Base-by-base conservation (phyloP, 78 protist species). In the Dictyostelium discoideum region DNA sequence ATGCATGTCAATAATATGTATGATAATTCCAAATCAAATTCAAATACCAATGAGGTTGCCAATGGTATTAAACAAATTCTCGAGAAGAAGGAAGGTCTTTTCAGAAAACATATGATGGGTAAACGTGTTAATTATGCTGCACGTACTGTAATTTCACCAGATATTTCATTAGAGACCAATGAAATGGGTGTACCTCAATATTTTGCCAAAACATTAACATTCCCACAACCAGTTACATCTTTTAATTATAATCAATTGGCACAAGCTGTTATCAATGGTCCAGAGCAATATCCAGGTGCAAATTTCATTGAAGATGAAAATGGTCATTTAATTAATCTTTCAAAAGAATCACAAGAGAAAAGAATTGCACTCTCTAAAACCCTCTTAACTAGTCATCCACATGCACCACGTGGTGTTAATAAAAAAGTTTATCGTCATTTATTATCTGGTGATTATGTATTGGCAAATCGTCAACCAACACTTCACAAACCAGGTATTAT, bases 81-180 rank as follows among this genome's bases (percentile, higher is more conserved):
- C 67, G 99, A 99, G 54, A 96, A 97, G 96, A 99, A 99, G 88
- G 98, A 98, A 73, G 99, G 99, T 97, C 87, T 99, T 79, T 99
- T 99, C 97, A 97, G 99, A 85, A 98, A 76, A 97, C 93, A 99
- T 97, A 99, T 99, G 99, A 99, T 99, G 99, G 99, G 99, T 83
- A 99, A 99, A 96, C 98, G 99, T 5, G 99, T 99, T 82, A 99
- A 99, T 98, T 99, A 87, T 26, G 98, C 99, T 3, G 99, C 99
- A 9, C 98, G 99, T 32, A 72, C 97, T 0, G 99, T 99, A 90
- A 99, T 99, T 74, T 98, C 99, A 3, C 99, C 99, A 10, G 99
- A 99, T 85, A 98, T 97, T 10, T 76, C 93, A 48, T 67, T 99
- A 48, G 97, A 81, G 24, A 92, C 99, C 48, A 86, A 85, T 85